These are phyloP conservation scores for Lentinula sp. DNA, from an alignment of 768 basidiomycete species.

Conservation along the genomic window DNA sequence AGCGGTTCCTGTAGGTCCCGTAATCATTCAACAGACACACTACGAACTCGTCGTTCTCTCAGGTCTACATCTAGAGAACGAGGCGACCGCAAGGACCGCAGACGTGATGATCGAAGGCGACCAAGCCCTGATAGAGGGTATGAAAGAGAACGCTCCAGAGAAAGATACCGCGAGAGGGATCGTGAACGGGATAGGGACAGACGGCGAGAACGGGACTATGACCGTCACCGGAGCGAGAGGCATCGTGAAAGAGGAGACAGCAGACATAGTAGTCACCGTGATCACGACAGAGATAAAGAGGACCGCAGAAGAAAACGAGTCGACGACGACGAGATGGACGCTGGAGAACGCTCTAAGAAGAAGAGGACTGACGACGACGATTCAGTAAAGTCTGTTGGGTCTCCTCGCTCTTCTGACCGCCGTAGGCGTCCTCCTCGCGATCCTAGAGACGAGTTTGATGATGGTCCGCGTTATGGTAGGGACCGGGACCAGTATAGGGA, in stretches of 20 bases:
- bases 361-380: constrained; percentile 53
- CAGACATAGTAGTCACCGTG: constrained; percentile 45
- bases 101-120: constrained; percentile 52
- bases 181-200: constrained; percentile 44
- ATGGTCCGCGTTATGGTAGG: constrained; percentile 36
- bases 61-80: constrained; percentile 64
- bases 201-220: constrained; percentile 20
- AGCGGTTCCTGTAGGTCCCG: constrained; percentile 42
- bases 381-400: constrained; percentile 7
- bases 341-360: constrained; percentile 55
- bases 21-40: constrained; percentile 73
- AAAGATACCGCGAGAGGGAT: constrained; percentile 38
- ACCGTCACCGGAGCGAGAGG: constrained; percentile 42
- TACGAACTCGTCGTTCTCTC: constrained; percentile 66
- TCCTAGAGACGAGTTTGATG: constrained; percentile 60
- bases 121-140: constrained; percentile 60
- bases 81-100: constrained; percentile 45
- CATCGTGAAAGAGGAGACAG: constrained; percentile 47
- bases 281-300: constrained; percentile 41
- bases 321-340: constrained; percentile 48
- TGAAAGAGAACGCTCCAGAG: constrained; percentile 51
- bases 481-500: constrained; percentile 37
- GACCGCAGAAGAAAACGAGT: constrained; percentile 65
- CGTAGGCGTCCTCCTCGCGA: constrained; percentile 40
- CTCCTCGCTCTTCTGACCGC: constrained; percentile 33